phyloP scores from a whole-genome alignment of 2,329 filamentous ascomycete species.

The Torrubiellomyces zombiae region DNA sequence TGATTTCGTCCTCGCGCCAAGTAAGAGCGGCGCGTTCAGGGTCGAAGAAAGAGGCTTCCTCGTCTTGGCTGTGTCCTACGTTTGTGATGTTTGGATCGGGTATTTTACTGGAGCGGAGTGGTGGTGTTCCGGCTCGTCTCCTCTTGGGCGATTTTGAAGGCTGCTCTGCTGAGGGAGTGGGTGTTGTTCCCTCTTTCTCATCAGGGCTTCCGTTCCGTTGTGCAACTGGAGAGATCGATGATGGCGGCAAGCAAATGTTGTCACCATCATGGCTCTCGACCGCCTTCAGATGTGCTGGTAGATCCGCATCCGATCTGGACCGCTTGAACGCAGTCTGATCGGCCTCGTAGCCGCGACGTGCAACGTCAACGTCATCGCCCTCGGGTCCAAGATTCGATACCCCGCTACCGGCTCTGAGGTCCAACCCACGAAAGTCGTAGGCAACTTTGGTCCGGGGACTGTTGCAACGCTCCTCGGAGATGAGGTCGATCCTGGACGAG shows the following conservation, averaged over 20 bases:
- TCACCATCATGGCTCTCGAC: no score
- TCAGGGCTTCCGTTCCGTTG: no score
- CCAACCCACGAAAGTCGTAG: conserved; percentile 34
- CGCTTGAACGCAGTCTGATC: neutral
- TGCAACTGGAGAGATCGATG: no score
- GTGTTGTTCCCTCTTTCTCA: no score
- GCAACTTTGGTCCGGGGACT: conserved; percentile 37
- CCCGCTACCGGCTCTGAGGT: conserved; percentile 30
- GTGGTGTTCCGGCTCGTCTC: conserved; percentile 22
- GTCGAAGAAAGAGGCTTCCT: conserved; percentile 26
- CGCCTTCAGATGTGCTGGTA: no score
- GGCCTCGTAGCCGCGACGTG: conserved; percentile 6
- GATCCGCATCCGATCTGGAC: conserved; percentile 3
- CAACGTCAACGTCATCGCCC: conserved; percentile 14
- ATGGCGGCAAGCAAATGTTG: no score
- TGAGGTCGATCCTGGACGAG: conserved; percentile 10
- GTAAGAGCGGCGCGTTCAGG: conserved; percentile 42
- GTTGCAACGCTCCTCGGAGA: conserved; percentile 29
- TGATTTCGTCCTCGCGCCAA: conserved; percentile 54
- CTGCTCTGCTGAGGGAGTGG: no score
- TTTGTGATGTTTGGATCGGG: no score
- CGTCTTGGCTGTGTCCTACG: conserved; percentile 12
- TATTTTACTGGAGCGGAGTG: conserved; percentile 13
- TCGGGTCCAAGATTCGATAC: conserved; percentile 14
- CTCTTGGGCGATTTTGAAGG: conserved; percentile 20